phyloP scores from a whole-genome alignment of 305 asterid species.

The Salvia sclarea region DNA sequence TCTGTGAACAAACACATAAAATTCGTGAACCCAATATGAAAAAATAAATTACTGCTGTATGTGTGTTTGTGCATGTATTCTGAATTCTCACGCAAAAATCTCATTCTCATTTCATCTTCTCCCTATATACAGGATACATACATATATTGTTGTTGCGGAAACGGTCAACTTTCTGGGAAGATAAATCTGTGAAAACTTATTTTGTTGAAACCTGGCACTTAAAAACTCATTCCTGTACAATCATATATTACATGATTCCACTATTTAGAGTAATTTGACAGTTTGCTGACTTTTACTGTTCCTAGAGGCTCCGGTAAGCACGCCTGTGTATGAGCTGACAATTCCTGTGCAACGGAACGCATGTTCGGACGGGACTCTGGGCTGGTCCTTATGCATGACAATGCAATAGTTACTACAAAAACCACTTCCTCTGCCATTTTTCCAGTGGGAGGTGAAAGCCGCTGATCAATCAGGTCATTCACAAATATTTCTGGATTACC shows the following conservation, averaged over 20 bases:
- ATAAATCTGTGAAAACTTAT: background rate
- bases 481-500: conserved; percentile 44
- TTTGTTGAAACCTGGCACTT: conserved; percentile 3
- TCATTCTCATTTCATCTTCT: too few species aligned
- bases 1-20: too few species aligned
- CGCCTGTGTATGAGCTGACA: conserved; percentile 59
- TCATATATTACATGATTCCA: conserved; percentile 7
- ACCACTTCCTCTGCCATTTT: conserved; percentile 68
- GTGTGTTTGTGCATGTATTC: too few species aligned
- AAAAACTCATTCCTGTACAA: conserved; percentile 21
- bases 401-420: conserved; percentile 58
- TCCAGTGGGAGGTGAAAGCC: conserved; percentile 69
- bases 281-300: conserved; percentile 47
- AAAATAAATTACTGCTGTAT: too few species aligned
- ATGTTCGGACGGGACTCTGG: conserved; percentile 81
- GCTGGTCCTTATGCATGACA: conserved; percentile 56
- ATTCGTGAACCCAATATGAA: too few species aligned
- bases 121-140: too few species aligned
- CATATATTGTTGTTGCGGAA: background rate
- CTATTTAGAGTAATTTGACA: conserved; percentile 44
- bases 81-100: too few species aligned
- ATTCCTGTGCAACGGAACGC: conserved; percentile 76
- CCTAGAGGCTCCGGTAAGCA: conserved; percentile 59
- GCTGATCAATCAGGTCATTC: conserved; percentile 67
- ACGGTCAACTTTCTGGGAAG: background rate